Evolutionary conservation across 805 yeast genomes (phyloP).

Genomic region (Ogataea siamensis): DNA sequence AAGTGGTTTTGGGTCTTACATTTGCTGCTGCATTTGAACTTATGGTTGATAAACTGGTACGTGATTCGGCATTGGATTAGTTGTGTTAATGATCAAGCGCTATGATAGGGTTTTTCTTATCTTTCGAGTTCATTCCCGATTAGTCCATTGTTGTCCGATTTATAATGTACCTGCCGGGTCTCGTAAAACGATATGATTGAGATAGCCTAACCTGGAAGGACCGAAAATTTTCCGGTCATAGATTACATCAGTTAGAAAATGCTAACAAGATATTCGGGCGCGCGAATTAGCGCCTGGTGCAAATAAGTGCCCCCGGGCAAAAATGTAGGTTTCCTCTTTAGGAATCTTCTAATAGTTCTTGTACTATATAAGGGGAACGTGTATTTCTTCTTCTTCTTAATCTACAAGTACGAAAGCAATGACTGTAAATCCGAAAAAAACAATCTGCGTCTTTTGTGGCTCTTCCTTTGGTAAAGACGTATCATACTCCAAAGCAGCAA

Average conservation of each 20-base stretch:
- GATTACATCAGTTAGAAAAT: background rate
- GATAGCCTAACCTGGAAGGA: conserved; percentile 11
- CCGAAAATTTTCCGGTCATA: conserved; percentile 9
- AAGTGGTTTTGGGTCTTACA: conserved; percentile 50
- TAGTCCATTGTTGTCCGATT: too few relatives aligned
- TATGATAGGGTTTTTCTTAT: conserved; percentile 5
- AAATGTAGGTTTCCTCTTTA: conserved; percentile 5
- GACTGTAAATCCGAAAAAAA: conserved; percentile 32
- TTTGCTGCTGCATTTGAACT: conserved; percentile 49
- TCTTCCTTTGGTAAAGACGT: conserved; percentile 63
- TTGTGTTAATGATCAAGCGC: background rate
- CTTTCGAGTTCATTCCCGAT: conserved; percentile 5
- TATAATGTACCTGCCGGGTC: too few relatives aligned
- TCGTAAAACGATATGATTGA: too few relatives aligned
- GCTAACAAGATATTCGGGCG: conserved; percentile 1
- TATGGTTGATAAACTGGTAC: conserved; percentile 27
- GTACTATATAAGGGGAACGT: conserved; percentile 2
- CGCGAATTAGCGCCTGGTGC: conserved; percentile 7
- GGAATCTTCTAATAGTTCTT: conserved; percentile 3
- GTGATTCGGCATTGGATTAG: conserved; percentile 5
- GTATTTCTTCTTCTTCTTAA: background rate
- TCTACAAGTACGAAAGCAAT: conserved; percentile 2
- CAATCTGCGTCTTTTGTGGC: conserved; percentile 81
- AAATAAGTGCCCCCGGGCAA: conserved; percentile 7
- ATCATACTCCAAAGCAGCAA: conserved; percentile 49